Conservation (phyloP, 1,284 basidiomycete genomes). For the Apiotrichum mycotoxinovorans region DNA sequence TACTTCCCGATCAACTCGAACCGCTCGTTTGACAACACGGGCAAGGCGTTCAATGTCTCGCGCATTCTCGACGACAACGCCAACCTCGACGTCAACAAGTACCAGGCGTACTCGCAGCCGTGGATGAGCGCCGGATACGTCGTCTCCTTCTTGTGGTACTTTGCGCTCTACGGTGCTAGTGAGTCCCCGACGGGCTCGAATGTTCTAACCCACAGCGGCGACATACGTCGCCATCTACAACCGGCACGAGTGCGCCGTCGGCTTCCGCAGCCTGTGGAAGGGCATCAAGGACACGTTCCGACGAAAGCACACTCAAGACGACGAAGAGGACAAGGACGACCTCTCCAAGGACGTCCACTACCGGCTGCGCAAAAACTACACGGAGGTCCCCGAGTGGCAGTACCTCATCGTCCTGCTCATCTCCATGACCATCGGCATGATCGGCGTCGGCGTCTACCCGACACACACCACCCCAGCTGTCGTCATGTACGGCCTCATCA, state of each 20-base stretch:
- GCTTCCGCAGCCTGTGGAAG: constrained; percentile 35
- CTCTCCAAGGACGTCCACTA: constrained; percentile 33
- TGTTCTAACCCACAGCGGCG: constrained; percentile 1
- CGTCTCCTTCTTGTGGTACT: constrained; percentile 37
- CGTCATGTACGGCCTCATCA: constrained; percentile 12
- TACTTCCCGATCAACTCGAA: constrained; percentile 40
- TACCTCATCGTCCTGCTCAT: constrained; percentile 15
- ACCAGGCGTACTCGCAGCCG: constrained; percentile 37
- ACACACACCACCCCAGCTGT: constrained; percentile 10
- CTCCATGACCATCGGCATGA: constrained; percentile 4
- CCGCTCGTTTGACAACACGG: constrained; percentile 27
- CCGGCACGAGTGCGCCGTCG: constrained; percentile 40
- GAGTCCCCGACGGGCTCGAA: neutral
- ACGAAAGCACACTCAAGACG: constrained; percentile 9
- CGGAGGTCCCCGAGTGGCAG: constrained; percentile 28
- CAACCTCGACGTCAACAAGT: constrained; percentile 33
- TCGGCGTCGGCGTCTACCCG: constrained; percentile 13
- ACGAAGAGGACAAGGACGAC: constrained; percentile 46
- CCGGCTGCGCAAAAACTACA: constrained; percentile 55
- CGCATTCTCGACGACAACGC: constrained; percentile 32
- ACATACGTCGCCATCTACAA: constrained; percentile 45
- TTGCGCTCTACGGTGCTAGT: constrained; percentile 36
- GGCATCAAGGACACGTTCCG: neutral
- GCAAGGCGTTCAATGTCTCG: constrained; percentile 40
- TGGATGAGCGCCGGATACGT: constrained; percentile 38